Evolutionary conservation across 768 basidiomycete species (phyloP).

Genomic region (Lepiota venenata): DNA sequence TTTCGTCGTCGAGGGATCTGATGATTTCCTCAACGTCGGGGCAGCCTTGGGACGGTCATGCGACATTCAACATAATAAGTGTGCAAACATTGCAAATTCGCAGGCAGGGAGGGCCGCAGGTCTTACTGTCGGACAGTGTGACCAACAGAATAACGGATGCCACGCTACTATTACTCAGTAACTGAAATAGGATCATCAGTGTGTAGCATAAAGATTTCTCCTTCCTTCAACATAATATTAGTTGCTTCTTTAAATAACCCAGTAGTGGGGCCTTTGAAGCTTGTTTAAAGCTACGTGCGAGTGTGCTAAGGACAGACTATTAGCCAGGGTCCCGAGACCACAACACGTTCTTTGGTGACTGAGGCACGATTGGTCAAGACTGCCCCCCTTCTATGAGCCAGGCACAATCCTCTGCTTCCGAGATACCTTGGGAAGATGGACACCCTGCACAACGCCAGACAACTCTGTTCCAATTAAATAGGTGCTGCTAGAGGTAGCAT

Average conservation of each 20-base stretch:
- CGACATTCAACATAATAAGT: constrained; percentile 55
- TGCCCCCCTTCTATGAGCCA: too few species aligned
- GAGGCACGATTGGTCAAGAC: too few species aligned
- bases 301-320: too few species aligned
- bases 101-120: constrained; percentile 29
- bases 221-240: background rate
- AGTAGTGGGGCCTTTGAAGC: too few species aligned
- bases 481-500: too few species aligned
- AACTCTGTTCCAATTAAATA: too few species aligned
- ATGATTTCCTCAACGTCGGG: constrained; percentile 42
- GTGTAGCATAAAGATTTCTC: background rate
- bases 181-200: background rate
- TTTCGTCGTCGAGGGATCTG: constrained; percentile 43
- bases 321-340: too few species aligned
- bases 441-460: too few species aligned
- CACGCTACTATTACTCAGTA: constrained; percentile 19
- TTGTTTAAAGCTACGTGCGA: too few species aligned
- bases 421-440: too few species aligned
- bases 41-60: constrained; percentile 56
- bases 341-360: too few species aligned
- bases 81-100: constrained; percentile 50
- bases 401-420: too few species aligned
- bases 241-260: background rate
- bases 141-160: constrained; percentile 32
- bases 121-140: constrained; percentile 37